phyloP scores from a whole-genome alignment of 192 early-diverging fungal genomes.

The Coemansia sp. region DNA sequence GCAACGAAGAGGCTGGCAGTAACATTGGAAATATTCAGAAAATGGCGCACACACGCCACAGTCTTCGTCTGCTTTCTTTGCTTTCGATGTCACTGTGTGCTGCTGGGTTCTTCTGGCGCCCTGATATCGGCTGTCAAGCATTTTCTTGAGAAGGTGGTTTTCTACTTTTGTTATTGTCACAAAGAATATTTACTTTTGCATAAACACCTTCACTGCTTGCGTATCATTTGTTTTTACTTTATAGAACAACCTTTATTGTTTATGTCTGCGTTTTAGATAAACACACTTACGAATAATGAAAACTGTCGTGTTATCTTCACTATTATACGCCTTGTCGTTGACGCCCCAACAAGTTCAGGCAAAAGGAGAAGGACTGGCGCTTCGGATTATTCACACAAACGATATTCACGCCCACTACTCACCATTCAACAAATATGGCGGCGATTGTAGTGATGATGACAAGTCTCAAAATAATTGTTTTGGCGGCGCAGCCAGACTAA shows the following conservation, averaged over 20 bases:
- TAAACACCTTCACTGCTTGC: neutral
- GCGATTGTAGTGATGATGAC: conserved; percentile 50
- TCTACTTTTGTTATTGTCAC: neutral
- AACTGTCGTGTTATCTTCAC: neutral
- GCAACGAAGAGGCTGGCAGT: neutral
- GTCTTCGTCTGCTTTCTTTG: neutral
- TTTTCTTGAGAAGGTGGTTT: neutral
- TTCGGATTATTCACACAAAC: conserved; percentile 56
- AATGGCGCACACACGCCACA: neutral
- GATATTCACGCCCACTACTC: conserved; percentile 56
- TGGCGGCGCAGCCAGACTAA: conserved; percentile 66
- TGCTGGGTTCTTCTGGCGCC: neutral
- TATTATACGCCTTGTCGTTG: neutral
- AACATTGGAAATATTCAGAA: neutral
- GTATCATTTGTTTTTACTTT: conserved; percentile 1
- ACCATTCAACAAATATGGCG: conserved; percentile 55
- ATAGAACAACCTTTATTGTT: neutral
- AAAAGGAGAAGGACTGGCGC: conserved; percentile 1
- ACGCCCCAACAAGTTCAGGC: neutral
- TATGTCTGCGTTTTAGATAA: neutral
- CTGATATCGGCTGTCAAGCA: neutral
- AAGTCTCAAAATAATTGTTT: conserved; percentile 43
- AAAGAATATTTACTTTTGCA: neutral
- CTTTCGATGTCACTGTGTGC: neutral
- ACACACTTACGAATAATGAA: neutral